Conservation (phyloP, 2,329 filamentous ascomycete species). For the Talaromyces pinophilus region DNA sequence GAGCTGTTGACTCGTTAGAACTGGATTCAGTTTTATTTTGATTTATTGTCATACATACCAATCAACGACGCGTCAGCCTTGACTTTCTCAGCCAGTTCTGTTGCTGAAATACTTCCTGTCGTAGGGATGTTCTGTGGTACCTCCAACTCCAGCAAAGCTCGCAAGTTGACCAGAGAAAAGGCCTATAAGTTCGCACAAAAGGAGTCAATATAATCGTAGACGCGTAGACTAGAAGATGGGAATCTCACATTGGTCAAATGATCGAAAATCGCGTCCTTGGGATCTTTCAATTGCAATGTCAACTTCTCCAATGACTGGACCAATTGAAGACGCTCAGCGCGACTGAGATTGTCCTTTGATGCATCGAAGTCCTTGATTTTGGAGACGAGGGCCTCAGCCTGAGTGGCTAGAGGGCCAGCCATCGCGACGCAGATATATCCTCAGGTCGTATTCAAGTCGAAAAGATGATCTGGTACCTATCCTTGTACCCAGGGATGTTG, state of each 20-base stretch:
- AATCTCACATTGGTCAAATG: conserved; percentile 31
- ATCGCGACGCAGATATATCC: not conserved
- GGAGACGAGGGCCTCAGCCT: conserved; percentile 22
- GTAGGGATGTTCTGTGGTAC: conserved; percentile 33
- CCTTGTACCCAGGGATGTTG: not conserved
- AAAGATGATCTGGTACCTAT: not conserved
- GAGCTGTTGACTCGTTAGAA: conserved; percentile 24
- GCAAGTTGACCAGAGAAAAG: conserved; percentile 25
- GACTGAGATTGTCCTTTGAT: conserved; percentile 16
- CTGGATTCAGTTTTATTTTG: not conserved
- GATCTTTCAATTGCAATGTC: conserved; percentile 29
- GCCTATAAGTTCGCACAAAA: not conserved
- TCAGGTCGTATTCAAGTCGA: not conserved
- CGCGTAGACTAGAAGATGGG: not conserved
- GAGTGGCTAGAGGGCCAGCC: conserved; percentile 19
- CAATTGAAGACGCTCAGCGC: conserved; percentile 23
- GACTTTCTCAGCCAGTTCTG: conserved; percentile 34
- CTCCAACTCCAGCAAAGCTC: conserved; percentile 27
- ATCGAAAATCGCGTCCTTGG: conserved; percentile 31
- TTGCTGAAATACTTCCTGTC: conserved; percentile 26
- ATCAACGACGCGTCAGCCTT: conserved; percentile 34
- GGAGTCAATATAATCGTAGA: not conserved
- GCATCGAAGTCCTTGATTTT: conserved; percentile 23
- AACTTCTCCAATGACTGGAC: conserved; percentile 25
- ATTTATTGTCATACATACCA: not conserved